phyloP scores from a whole-genome alignment of 1,284 basidiomycete genomes.

The Pholiota adiposa region DNA sequence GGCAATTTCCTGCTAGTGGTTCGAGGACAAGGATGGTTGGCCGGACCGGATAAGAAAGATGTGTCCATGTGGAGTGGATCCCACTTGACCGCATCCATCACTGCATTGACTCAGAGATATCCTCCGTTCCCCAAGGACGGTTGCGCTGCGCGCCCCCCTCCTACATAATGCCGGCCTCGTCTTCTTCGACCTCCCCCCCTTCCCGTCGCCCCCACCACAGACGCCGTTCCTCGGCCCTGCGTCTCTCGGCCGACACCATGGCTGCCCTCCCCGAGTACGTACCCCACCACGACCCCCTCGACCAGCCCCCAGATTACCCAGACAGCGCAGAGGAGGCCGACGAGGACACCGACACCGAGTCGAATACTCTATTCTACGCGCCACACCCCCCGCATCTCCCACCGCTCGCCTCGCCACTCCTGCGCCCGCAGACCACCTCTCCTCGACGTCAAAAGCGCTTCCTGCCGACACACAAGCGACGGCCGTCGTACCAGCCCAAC shows the following conservation, averaged over 20 bases:
- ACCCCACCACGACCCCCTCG: conserved; percentile 26
- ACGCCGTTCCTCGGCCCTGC: conserved; percentile 52
- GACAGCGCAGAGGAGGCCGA: conserved; percentile 78
- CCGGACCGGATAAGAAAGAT: conserved; percentile 14
- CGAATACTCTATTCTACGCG: conserved; percentile 33
- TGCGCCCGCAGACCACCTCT: conserved; percentile 20
- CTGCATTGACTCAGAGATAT: conserved; percentile 11
- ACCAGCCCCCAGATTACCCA: conserved; percentile 69
- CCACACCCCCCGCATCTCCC: conserved; percentile 25
- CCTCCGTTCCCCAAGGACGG: conserved; percentile 10
- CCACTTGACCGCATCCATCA: conserved; percentile 31
- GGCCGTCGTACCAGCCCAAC: conserved; percentile 24
- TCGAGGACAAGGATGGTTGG: too few species aligned
- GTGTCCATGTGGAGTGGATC: conserved; percentile 26
- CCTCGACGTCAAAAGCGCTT: conserved; percentile 31
- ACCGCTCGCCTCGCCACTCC: conserved; percentile 17
- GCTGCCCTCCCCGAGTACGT: conserved; percentile 71
- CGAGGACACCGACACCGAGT: conserved; percentile 60
- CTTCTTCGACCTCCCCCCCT: conserved; percentile 12
- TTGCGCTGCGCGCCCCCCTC: conserved; percentile 21
- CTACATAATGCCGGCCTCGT: background rate
- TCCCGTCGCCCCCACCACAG: conserved; percentile 50
- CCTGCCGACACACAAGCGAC: conserved; percentile 31
- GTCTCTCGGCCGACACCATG: conserved; percentile 71
- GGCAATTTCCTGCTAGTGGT: too few species aligned